Evolutionary conservation across 768 basidiomycete genomes (phyloP), one percentile per base, ranked within the genome.

Genomic region (Boletus huronensis): DNA sequence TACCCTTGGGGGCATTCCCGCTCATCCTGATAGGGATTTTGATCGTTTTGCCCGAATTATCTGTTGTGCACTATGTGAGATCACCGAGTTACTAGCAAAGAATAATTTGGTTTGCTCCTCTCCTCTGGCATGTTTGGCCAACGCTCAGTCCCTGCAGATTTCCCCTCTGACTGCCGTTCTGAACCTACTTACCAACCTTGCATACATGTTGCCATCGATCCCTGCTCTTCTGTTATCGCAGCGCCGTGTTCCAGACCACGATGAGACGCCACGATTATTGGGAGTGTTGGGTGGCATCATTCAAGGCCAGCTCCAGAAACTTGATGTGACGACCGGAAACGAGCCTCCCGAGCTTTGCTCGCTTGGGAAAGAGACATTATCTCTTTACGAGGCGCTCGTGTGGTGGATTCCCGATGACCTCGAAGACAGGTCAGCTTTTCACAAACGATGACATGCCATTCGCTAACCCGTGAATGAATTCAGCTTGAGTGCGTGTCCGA

Each of bases 341-440:
- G 62, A 64, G 3, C 69, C 57, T 25, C 54, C 58, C 0, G 64
- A 58, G 3, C 58, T 71, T 36, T 49, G 56, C 44, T 52, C 55
- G 19, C 70, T 87, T 5, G 78, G 73, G 25, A 64, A 58, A 36
- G 77, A 79, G 58, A 70, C 70, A 0, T 51, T 83, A 2, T 70
- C 70, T 7, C 70, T 89, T 14, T 67, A 87, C 14, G 83, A 88
- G 62, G 72, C 76, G 0, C 58, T 88, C 29, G 78, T 77, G 51
- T 81, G 78, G 74, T 74, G 74, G 52, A 64, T 73, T 28, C 69
- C 77, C 2, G 75, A 78, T 14, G 78, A 80, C 13, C 58, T 72
- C 7, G 72, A 76, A 26, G 61, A 74, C 36, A 62, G 63, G 78
- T 73, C 49, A 35, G 71, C 49, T n/a, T 19, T 43, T 28, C 26